Evolutionary conservation across 768 basidiomycete species (phyloP).

Genomic region (Erythrobasidium yunnanense): DNA sequence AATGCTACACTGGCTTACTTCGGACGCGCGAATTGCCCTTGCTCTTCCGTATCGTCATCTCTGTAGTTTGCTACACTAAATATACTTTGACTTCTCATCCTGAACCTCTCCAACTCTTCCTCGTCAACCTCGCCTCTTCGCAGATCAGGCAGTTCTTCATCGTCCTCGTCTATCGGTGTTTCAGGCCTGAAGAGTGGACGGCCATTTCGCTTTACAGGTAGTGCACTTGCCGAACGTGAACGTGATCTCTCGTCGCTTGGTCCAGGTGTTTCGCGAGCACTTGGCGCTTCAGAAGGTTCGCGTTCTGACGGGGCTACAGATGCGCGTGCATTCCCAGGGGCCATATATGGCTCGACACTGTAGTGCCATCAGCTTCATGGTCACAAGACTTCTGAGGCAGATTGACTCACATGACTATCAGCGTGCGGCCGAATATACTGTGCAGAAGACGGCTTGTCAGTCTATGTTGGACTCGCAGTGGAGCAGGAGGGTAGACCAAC

Average conservation of each 20-base stretch:
- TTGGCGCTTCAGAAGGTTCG: neutral
- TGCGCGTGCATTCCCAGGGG: neutral
- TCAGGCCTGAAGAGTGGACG: constrained; percentile 16
- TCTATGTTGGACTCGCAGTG: too few species aligned
- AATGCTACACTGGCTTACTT: neutral
- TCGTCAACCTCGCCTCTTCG: too few species aligned
- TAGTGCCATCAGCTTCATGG: neutral
- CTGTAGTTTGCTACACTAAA: neutral
- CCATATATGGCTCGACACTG: constrained; percentile 30
- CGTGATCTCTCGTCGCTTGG: neutral
- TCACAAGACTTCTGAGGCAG: neutral
- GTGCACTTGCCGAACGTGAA: neutral
- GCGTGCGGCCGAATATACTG: constrained; percentile 1
- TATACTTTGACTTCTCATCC: constrained; percentile 15
- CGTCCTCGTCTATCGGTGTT: constrained; percentile 10
- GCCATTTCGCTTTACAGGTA: neutral
- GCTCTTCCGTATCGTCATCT: neutral
- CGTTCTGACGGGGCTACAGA: neutral
- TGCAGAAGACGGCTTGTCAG: neutral
- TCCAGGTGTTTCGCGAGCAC: neutral
- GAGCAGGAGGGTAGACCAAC: too few species aligned
- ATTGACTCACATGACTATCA: constrained; percentile 23
- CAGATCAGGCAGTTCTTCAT: neutral
- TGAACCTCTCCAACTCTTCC: constrained; percentile 16
- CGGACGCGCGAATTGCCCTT: neutral